Base-by-base conservation (phyloP, 805 yeast species). In the Huiozyma sinensis region DNA sequence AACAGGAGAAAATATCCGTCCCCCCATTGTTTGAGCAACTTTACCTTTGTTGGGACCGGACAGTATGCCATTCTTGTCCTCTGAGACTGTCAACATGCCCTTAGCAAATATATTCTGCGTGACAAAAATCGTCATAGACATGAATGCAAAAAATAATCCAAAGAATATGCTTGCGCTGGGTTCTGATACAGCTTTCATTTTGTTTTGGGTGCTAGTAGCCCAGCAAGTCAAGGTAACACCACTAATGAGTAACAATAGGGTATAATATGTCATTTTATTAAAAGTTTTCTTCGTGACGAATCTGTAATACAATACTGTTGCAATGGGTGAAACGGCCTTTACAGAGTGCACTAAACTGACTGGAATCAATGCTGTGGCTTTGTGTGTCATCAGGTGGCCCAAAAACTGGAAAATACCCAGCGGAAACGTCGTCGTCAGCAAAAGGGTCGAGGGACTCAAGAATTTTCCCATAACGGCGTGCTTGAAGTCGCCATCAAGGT, bases 281-380 rank as follows among this genome's bases (percentile, higher is more conserved):
- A 84, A 90, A 39, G 67, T 64, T 40, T 69, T 73, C 30, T 72
- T 68, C 57, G 81, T 83, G 34, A 81, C 44, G 9, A 79, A 47
- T 50, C 83, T 71, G 65, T 88, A 88, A 37, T 85, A 84, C 30
- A 77, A 62, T 9, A 92, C 97, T 0, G 97, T 90, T 40, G 86
- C 76, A 28, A 90, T 69, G 2, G 98, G 98, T 31, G 95, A 81
- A 34, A 90, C 68, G 1, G 96, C 92, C 66, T 92, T 92, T 53
- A 90, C 80, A 7, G 97, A 88, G 62, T 90, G 97, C 17, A 92
- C 97, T 50, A 89, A 67, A 5, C 96, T 84, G n/a, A 92, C 96
- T 0, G 96, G 96, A 42, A 92, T 85, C 48, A 84, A 63, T 2
- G 89, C 75, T 2, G 96, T 88, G n/a, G 97, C 90, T 58, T 84